phyloP scores from a whole-genome alignment of 495 filamentous ascomycete genomes.

The Penicillium subrubescens region DNA sequence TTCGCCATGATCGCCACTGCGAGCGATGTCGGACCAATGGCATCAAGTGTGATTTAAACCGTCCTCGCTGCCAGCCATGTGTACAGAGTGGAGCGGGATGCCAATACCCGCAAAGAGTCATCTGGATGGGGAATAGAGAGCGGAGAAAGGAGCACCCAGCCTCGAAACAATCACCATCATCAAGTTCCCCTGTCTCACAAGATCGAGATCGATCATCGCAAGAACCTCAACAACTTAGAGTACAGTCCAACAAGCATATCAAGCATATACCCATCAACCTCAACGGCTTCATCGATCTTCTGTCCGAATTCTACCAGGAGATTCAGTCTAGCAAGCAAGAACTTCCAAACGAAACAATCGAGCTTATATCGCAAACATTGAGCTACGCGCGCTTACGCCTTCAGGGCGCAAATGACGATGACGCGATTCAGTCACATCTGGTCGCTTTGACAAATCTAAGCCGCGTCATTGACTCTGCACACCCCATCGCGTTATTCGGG shows the following conservation, averaged over 20 bases:
- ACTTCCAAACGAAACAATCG: slow-evolving; percentile 27
- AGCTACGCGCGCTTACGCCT: slow-evolving; percentile 29
- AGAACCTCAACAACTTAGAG: background rate
- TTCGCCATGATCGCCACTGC: slow-evolving; percentile 39
- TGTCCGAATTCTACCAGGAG: slow-evolving; percentile 34
- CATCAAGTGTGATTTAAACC: slow-evolving; percentile 39
- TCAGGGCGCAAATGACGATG: slow-evolving; percentile 21
- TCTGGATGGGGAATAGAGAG: slow-evolving; percentile 32
- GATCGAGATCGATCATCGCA: background rate
- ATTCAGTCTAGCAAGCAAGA: slow-evolving; percentile 29
- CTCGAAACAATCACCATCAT: slow-evolving; percentile 10
- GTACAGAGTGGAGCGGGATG: slow-evolving; percentile 26
- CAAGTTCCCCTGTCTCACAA: background rate
- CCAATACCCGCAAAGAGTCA: slow-evolving; percentile 36
- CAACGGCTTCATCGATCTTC: slow-evolving; percentile 37
- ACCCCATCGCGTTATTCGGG: slow-evolving; percentile 36
- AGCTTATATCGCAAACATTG: slow-evolving; percentile 31
- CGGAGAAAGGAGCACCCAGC: slow-evolving; percentile 7
- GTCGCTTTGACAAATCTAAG: slow-evolving; percentile 31
- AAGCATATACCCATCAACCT: slow-evolving; percentile 26
- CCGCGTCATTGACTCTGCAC: slow-evolving; percentile 32
- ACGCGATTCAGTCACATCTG: slow-evolving; percentile 34
- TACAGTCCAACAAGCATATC: slow-evolving; percentile 8
- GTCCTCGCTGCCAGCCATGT: slow-evolving; percentile 34
- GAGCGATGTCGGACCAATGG: slow-evolving; percentile 29